phyloP scores from a whole-genome alignment of 192 early-diverging fungal genomes.

The Entomortierella chlamydospora region DNA sequence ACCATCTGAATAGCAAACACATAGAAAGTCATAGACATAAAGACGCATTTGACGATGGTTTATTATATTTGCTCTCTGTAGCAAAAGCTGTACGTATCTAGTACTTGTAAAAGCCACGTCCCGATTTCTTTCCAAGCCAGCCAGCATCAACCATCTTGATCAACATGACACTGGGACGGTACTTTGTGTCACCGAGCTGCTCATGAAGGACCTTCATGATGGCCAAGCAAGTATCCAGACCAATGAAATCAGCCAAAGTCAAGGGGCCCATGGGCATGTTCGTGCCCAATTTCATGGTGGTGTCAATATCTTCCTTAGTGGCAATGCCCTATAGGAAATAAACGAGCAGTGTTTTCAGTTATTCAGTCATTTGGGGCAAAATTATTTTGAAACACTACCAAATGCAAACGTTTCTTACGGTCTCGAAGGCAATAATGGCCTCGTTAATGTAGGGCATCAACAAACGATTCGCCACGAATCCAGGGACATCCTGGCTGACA shows the following conservation, averaged over 20 bases:
- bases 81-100: conserved; percentile 2
- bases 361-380: too few relatives aligned
- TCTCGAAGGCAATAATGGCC: conserved; percentile 86
- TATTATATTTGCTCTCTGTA: not conserved
- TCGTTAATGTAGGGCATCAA: conserved; percentile 99
- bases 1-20: not conserved
- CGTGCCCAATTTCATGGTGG: conserved; percentile 97
- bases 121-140: conserved; percentile 93
- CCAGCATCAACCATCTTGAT: conserved; percentile 97
- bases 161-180: conserved; percentile 91
- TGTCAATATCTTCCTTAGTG: conserved; percentile 94
- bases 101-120: conserved; percentile 93
- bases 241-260: conserved; percentile 97
- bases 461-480: conserved; percentile 97
- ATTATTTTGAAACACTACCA: not conserved
- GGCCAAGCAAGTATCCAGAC: conserved; percentile 96
- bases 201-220: conserved; percentile 96
- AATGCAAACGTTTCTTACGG: conserved; percentile 57
- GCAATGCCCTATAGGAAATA: conserved; percentile 75
- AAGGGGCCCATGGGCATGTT: conserved; percentile 99
- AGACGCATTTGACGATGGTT: not conserved
- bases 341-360: too few relatives aligned
- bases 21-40: not conserved
- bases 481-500: conserved; percentile 88
- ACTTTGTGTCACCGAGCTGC: conserved; percentile 94